Percentiles rank a stretch among this genome's conserved stretches.
Evolutionary conservation across 225 moss, liverwort and hornwort species (phyloP).

Genomic region (Physcomitrium patens): DNA sequence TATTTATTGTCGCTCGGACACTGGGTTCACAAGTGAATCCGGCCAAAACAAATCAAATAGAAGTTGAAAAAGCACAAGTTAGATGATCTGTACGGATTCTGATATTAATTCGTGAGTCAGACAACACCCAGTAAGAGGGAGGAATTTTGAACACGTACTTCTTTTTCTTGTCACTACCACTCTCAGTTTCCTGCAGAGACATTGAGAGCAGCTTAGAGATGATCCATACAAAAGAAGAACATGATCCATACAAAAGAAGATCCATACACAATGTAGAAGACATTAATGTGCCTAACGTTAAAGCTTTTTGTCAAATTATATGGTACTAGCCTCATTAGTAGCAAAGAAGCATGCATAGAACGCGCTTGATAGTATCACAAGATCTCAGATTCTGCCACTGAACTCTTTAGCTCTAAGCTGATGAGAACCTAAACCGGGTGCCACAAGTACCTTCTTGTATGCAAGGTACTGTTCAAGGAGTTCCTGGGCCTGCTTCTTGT

Average conservation of each 20-base stretch:
- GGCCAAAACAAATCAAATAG: no score
- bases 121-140: not conserved
- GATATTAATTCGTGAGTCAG: not conserved
- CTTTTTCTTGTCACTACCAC: constrained; percentile 65
- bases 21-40: no score
- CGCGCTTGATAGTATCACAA: not conserved
- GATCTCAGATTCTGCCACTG: not conserved
- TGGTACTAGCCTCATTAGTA: not conserved
- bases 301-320: not conserved
- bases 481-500: constrained; percentile 83
- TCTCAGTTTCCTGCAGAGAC: constrained; percentile 58
- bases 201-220: not conserved
- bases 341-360: not conserved
- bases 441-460: constrained; percentile 66
- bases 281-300: not conserved
- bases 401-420: not conserved
- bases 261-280: not conserved
- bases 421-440: not conserved
- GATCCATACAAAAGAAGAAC: not conserved
- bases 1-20: no score
- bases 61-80: no score
- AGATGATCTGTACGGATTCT: not conserved
- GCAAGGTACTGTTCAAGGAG: constrained; percentile 85
- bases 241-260: not conserved
- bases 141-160: constrained; percentile 46